phyloP scores from a whole-genome alignment of 176 grass and related monocot species.

The Eleusine coracana region DNA sequence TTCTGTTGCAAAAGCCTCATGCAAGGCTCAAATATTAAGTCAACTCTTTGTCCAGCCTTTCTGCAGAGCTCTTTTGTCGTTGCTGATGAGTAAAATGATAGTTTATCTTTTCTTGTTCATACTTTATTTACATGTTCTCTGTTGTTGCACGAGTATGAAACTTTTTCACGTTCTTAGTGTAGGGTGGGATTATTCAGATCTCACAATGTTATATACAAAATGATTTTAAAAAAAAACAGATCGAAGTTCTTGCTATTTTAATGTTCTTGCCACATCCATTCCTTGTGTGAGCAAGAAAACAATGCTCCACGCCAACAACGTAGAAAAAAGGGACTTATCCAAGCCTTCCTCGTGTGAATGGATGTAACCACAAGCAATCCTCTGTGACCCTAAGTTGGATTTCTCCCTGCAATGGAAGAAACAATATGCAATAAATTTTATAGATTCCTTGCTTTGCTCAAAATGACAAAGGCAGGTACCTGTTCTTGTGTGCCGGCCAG shows the following conservation, averaged over 20 bases:
- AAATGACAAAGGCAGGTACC: conserved; percentile 41
- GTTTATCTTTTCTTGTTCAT: not conserved
- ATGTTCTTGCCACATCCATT: not conserved
- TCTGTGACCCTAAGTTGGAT: not conserved
- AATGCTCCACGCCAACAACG: not conserved
- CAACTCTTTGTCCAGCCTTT: not conserved
- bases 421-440: not conserved
- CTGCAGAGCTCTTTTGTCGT: not conserved
- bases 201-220: not conserved
- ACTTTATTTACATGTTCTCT: not conserved
- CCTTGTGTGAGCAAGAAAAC: not conserved
- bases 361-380: conserved; percentile 15
- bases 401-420: not conserved
- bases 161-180: not conserved
- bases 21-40: no score
- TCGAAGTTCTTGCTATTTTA: not conserved
- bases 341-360: conserved; percentile 27
- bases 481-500: conserved; percentile 39
- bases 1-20: not conserved
- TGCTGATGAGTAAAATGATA: not conserved
- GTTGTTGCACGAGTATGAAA: not conserved
- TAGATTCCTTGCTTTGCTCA: conserved; percentile 53
- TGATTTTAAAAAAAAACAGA: not conserved
- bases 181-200: not conserved
- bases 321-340: not conserved